Conservation (phyloP, 2,329 filamentous ascomycete species). For the Endothia cerciana region DNA sequence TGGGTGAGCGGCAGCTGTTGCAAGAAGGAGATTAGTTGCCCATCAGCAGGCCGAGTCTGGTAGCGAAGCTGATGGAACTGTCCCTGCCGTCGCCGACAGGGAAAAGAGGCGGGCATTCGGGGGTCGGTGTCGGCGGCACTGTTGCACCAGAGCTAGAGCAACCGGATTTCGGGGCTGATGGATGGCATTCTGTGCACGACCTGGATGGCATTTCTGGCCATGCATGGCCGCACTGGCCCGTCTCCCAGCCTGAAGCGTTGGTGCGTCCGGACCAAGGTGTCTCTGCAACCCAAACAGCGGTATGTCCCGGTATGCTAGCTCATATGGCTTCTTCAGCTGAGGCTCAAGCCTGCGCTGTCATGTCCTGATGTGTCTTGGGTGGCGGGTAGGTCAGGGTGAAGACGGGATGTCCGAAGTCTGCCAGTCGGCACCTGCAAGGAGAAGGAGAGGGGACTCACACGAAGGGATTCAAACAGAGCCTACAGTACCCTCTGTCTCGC, state of each 20-base stretch:
- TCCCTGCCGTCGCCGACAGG: not conserved
- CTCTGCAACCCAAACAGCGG: not conserved
- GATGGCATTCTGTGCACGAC: slow-evolving; percentile 1
- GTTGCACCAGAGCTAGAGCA: not conserved
- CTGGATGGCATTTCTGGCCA: slow-evolving; percentile 1
- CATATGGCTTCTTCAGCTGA: too few relatives aligned
- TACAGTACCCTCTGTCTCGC: not conserved
- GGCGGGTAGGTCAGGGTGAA: not conserved
- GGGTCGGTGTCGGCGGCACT: not conserved
- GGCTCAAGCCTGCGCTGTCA: slow-evolving; percentile 10
- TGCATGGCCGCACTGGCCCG: slow-evolving; percentile 1
- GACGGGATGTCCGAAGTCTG: slow-evolving; percentile 2
- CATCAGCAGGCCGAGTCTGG: not conserved
- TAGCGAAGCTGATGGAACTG: slow-evolving; percentile 1
- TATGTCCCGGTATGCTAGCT: not conserved
- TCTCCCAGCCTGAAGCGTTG: not conserved
- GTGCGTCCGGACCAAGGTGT: not conserved
- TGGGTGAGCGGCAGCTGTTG: not conserved
- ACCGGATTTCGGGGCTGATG: not conserved
- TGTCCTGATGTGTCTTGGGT: not conserved
- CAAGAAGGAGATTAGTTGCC: not conserved
- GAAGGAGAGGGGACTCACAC: not conserved
- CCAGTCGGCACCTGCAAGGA: not conserved
- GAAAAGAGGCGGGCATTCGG: not conserved
- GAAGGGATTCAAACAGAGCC: too few relatives aligned